Conservation (phyloP, 768 basidiomycete genomes). For the Boletus edulis region DNA sequence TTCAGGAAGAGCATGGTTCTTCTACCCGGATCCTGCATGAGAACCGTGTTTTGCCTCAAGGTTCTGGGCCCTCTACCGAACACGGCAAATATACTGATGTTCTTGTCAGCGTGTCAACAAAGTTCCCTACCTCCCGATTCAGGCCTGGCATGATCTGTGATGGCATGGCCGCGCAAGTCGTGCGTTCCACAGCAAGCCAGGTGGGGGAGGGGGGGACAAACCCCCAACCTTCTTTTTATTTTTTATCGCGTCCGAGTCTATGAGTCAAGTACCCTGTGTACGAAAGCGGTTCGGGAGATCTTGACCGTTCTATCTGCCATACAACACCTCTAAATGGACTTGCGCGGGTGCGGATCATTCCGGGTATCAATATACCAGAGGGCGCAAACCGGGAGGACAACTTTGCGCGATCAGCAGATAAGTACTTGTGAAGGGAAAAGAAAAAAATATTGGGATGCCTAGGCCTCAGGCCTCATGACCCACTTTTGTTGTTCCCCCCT, state of each 20-base stretch:
- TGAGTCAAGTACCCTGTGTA: constrained; percentile 20
- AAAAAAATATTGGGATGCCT: not conserved
- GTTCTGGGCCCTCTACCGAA: constrained; percentile 14
- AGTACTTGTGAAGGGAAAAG: not conserved
- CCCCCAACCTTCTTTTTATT: constrained; percentile 20
- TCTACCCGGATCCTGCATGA: constrained; percentile 20
- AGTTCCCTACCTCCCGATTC: constrained; percentile 1
- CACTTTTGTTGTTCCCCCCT: not conserved
- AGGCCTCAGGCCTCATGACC: constrained; percentile 1
- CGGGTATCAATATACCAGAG: constrained; percentile 14
- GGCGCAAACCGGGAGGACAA: constrained; percentile 16
- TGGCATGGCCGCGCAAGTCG: not conserved
- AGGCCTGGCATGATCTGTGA: constrained; percentile 11
- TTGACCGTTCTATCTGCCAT: constrained; percentile 24
- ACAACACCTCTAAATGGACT: constrained; percentile 14
- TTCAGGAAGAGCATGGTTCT: not conserved
- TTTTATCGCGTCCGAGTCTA: constrained; percentile 2
- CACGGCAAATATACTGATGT: constrained; percentile 3
- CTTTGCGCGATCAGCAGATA: constrained; percentile 14
- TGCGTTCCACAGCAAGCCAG: constrained; percentile 7
- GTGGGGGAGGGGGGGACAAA: not conserved
- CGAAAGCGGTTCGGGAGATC: constrained; percentile 14
- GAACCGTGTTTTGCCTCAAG: constrained; percentile 12
- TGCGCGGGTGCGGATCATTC: constrained; percentile 24
- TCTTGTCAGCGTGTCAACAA: constrained; percentile 11